These are phyloP conservation scores for Steccherinum ochraceum DNA, from an alignment of 768 basidiomycete species.

Conservation along the genomic window DNA sequence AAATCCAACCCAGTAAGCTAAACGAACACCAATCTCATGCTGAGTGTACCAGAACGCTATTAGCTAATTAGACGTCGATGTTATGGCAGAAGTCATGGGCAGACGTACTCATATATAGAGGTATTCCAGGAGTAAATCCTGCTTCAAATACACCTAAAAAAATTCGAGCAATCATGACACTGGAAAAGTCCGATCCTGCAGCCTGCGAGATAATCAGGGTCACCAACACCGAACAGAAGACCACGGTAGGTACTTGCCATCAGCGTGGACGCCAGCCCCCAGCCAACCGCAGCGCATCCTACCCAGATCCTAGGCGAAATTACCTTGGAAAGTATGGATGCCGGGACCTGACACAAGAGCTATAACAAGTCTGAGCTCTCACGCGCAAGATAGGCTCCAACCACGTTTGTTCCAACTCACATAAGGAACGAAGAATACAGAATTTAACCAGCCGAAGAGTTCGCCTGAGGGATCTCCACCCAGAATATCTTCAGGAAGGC, in stretches of 20 bases:
- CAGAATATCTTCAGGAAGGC: conserved; percentile 56
- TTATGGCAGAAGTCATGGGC: neutral
- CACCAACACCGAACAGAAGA: no score
- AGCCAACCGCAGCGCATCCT: conserved; percentile 57
- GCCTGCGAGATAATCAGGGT: no score
- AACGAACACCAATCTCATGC: conserved; percentile 63
- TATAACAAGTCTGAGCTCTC: no score
- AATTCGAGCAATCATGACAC: conserved; percentile 51
- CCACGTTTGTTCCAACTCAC: conserved; percentile 30
- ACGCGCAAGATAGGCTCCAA: no score
- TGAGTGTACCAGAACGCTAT: conserved; percentile 76
- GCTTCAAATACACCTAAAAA: conserved; percentile 72
- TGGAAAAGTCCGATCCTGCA: conserved; percentile 51
- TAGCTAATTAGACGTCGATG: neutral
- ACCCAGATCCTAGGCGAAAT: conserved; percentile 66
- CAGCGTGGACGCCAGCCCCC: conserved; percentile 71
- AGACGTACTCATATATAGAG: conserved; percentile 67
- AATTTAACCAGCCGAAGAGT: conserved; percentile 75
- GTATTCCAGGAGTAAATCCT: conserved; percentile 71
- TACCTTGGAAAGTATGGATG: conserved; percentile 58
- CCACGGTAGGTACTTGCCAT: conserved; percentile 42
- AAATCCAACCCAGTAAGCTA: conserved; percentile 81
- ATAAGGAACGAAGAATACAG: conserved; percentile 76
- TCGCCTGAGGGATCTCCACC: conserved; percentile 61
- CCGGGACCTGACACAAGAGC: conserved; percentile 69